Evolutionary conservation across 2,329 filamentous ascomycete genomes (phyloP).

Genomic region (Malbranchea cinnamomea): DNA sequence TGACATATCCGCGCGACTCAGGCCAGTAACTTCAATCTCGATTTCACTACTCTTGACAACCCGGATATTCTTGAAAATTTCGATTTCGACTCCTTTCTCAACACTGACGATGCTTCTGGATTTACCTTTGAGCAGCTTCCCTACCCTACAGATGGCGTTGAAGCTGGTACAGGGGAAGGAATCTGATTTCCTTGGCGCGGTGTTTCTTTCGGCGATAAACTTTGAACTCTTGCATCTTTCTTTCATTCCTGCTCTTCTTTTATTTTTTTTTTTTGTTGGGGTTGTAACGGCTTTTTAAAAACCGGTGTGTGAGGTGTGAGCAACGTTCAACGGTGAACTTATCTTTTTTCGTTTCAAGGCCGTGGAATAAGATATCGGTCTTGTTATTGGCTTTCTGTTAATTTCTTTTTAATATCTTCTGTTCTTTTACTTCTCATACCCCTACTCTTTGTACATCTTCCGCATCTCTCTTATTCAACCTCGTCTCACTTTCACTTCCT

Average conservation of each 20-base stretch:
- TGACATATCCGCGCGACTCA: constrained; percentile 8
- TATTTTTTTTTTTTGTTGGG: constrained; percentile 1
- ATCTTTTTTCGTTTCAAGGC: constrained; percentile 3
- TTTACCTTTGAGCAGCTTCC: constrained; percentile 29
- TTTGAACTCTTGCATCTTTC: not conserved
- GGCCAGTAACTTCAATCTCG: constrained; percentile 23
- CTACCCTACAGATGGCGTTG: constrained; percentile 27
- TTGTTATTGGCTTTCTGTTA: not conserved
- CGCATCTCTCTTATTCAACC: constrained; percentile 7
- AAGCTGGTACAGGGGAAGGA: constrained; percentile 25
- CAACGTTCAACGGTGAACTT: not conserved
- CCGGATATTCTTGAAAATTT: constrained; percentile 39
- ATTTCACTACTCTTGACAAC: constrained; percentile 32
- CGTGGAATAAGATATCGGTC: constrained; percentile 4
- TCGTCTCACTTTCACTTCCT: constrained; percentile 7
- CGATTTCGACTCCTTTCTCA: constrained; percentile 53
- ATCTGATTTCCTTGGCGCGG: constrained; percentile 16
- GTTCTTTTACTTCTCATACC: not conserved
- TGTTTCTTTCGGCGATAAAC: not conserved
- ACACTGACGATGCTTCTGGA: constrained; percentile 35
- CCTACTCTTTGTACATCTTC: constrained; percentile 3
- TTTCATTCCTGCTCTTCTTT: not conserved
- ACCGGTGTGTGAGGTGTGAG: not conserved
- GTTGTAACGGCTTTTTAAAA: not conserved
- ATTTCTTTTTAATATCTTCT: not conserved